Percentiles rank a stretch among this genome's conserved stretches.
Evolutionary conservation across 768 basidiomycete genomes (phyloP).

Genomic region (Mycena filopes): DNA sequence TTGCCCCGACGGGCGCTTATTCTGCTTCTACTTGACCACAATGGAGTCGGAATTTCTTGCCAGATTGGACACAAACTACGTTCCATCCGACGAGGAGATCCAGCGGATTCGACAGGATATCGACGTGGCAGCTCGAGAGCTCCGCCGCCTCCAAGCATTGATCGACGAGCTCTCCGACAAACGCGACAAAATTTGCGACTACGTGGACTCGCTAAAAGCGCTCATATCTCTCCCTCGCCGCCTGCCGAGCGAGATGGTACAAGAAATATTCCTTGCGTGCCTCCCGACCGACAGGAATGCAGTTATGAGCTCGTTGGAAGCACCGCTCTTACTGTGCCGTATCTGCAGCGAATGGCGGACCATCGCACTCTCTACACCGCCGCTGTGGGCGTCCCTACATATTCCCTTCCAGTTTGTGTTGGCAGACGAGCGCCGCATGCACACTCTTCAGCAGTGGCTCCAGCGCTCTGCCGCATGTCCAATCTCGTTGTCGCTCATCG

Average conservation of each 20-base stretch:
- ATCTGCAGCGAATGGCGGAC: background rate
- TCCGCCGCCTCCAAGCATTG: background rate
- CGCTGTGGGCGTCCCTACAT: background rate
- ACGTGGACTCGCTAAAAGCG: background rate
- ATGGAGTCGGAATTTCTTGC: too few species aligned
- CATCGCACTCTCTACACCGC: background rate
- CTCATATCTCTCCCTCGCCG: background rate
- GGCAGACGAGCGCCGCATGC: background rate
- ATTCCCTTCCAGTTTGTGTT: background rate
- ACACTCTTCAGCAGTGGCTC: conserved; percentile 1
- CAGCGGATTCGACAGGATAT: background rate
- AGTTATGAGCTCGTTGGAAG: background rate
- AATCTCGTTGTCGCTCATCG: conserved; percentile 2
- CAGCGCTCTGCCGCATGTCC: conserved; percentile 7
- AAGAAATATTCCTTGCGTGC: background rate
- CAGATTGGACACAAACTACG: background rate
- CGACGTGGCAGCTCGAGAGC: background rate
- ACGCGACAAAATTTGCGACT: background rate
- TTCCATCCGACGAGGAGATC: background rate
- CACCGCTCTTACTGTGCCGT: background rate
- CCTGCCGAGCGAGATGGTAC: background rate
- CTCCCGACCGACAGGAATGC: background rate
- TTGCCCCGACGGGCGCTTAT: too few species aligned
- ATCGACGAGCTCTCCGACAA: background rate
- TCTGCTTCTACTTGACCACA: too few species aligned